phyloP scores from a whole-genome alignment of 202 grass and related monocot species.

The Saccharum hybrid region DNA sequence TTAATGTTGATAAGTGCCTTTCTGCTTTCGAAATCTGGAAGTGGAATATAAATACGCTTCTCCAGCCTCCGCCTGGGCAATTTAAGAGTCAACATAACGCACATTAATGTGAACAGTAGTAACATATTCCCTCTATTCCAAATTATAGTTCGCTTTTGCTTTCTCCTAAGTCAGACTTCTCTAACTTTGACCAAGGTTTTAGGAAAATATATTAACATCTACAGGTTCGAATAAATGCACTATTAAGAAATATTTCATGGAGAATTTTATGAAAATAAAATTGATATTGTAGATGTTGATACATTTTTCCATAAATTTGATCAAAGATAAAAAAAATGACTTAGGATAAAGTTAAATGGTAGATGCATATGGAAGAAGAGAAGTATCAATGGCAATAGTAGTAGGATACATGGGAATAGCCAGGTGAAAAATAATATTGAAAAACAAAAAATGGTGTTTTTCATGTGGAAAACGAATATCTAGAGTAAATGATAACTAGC shows the following conservation, averaged over 20 bases:
- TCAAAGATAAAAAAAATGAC: not conserved
- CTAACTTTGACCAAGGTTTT: not conserved
- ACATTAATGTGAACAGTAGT: not conserved
- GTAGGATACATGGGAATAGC: constrained; percentile 32
- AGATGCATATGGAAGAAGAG: not conserved
- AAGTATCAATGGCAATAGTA: constrained; percentile 9
- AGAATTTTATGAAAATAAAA: not conserved
- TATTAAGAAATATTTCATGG: not conserved
- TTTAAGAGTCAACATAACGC: constrained; percentile 20
- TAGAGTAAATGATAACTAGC: constrained; percentile 6
- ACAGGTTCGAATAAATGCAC: not conserved
- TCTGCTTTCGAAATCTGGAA: constrained; percentile 95
- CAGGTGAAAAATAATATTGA: constrained; percentile 4
- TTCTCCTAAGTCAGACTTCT: not conserved
- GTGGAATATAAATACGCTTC: constrained; percentile 98
- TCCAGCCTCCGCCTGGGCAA: constrained; percentile 85
- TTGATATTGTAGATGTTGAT: not conserved
- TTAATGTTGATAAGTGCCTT: constrained; percentile 98
- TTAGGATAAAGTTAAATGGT: not conserved
- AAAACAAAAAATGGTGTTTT: constrained; percentile 6
- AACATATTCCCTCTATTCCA: not conserved
- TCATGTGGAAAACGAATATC: constrained; percentile 4
- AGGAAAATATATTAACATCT: not conserved
- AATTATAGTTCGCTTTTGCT: not conserved
- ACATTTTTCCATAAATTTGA: not conserved